Percentiles rank a stretch among this genome's conserved stretches.
Conservation (phyloP, 257 asterid genomes). For the Haberlea rhodopensis region DNA sequence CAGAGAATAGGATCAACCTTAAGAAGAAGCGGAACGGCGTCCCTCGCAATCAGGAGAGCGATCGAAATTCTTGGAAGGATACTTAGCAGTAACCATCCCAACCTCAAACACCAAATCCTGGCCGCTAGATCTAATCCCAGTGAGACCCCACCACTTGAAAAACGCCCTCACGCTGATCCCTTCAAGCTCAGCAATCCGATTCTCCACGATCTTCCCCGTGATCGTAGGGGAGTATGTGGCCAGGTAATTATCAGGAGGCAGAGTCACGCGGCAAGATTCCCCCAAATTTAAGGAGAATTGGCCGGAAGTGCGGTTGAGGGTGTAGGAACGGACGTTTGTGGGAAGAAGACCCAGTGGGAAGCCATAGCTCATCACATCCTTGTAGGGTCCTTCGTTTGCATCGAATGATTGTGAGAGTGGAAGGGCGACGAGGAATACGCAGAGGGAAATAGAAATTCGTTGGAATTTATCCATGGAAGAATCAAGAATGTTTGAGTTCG, state of each 20-base stretch:
- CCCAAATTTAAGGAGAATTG: conserved; percentile 49
- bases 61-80: conserved; percentile 72
- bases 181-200: conserved; percentile 77
- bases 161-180: conserved; percentile 92
- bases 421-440: conserved; percentile 22
- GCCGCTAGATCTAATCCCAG: conserved; percentile 78
- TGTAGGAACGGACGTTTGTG: conserved; percentile 44
- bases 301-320: conserved; percentile 67
- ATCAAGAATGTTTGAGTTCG: no score
- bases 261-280: conserved; percentile 60
- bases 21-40: conserved; percentile 50
- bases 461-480: conserved; percentile 30
- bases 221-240: conserved; percentile 65
- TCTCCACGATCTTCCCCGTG: conserved; percentile 72
- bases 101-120: conserved; percentile 78
- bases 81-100: conserved; percentile 77
- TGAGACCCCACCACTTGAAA: conserved; percentile 95
- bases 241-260: conserved; percentile 92
- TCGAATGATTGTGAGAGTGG: conserved; percentile 12
- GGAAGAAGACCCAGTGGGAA: conserved; percentile 85
- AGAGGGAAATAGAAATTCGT: conserved; percentile 19
- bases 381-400: conserved; percentile 42
- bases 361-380: conserved; percentile 62
- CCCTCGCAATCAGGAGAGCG: conserved; percentile 74
- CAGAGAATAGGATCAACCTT: conserved; percentile 20